phyloP scores from a whole-genome alignment of 306 rosid species.

The Hippophae tibetana region DNA sequence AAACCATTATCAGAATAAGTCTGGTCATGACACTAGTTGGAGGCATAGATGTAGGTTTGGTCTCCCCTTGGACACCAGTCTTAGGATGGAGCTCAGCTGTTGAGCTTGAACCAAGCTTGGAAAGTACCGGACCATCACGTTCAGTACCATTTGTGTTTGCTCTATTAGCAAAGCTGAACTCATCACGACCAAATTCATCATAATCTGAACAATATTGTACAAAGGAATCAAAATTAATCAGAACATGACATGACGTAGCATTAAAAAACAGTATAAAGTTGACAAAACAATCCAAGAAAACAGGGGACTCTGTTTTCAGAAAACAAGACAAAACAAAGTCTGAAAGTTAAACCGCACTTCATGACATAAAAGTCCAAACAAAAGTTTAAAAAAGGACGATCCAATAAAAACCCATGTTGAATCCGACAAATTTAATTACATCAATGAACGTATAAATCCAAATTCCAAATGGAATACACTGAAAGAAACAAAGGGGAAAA shows the following conservation, averaged over 20 bases:
- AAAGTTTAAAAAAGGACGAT: slow-evolving; percentile 1
- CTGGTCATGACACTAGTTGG: slow-evolving; percentile 80
- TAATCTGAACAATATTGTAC: slow-evolving; percentile 33
- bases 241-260: neutral
- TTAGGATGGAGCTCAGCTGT: slow-evolving; percentile 75
- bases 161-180: slow-evolving; percentile 79
- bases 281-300: slow-evolving; percentile 17
- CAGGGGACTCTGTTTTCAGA: slow-evolving; percentile 6
- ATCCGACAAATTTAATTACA: neutral
- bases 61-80: slow-evolving; percentile 26
- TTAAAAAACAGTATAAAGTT: slow-evolving; percentile 3
- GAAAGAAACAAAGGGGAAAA: neutral
- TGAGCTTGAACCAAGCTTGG: slow-evolving; percentile 76
- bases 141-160: slow-evolving; percentile 42
- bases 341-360: no score
- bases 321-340: neutral
- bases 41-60: slow-evolving; percentile 56
- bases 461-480: no score
- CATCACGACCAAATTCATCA: slow-evolving; percentile 63
- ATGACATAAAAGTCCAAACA: neutral
- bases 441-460: neutral
- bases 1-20: slow-evolving; percentile 74
- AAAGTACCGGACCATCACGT: slow-evolving; percentile 60
- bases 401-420: slow-evolving; percentile 13
- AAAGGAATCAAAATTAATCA: neutral